Evolutionary conservation across 768 basidiomycete species (phyloP), one percentile per base, ranked within the genome.

Genomic region (Boletus eberwhitei): DNA sequence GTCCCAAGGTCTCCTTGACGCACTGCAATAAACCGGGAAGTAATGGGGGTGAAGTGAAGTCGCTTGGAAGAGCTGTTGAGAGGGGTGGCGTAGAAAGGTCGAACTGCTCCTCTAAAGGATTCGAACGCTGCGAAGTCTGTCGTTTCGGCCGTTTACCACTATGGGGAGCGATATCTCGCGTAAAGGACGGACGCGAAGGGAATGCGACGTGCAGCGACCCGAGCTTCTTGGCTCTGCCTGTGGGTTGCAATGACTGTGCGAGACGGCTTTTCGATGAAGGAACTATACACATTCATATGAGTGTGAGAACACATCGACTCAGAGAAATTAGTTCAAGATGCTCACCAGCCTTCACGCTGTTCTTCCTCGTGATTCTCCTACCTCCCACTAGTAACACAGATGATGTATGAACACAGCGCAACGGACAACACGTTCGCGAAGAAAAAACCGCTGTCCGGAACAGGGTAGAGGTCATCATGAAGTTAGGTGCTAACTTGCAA

Each of bases 31-130:
- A 74, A 8, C 85, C 87, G 0, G 82, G 79, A 55, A 88, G 74
- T 14, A 95, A 74, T 1, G 87, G 84, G 9, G 90, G 88, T 0
- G 88, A 85, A 1, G 77, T 68, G 69, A 92, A 93, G 8, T 54
- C 34, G 17, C 59, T 60, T 2, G 76, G 72, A 14, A 81, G 72
- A 2, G 70, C 59, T 0, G 59, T 49, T 8, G 57, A 22, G 5
- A 64, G 49, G n/a, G 61, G 60, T 1, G 59, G 48, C 2, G 68
- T 56, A 4, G 71, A 70, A 12, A 69, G 59, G 52, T 77, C 75
- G 22, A 78, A 75, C 50, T 77, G 73, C 22, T 67, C 62, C 17
- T 61, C 64, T 5, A 77, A 57, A 14, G 69, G 69, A 51, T 66
- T 71, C 13, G 53, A 43, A n/a, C 34, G 59, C 31, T 16, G 42